Evolutionary conservation across 2,329 filamentous ascomycete species (phyloP).

Genomic region (Colletotrichum aenigma): DNA sequence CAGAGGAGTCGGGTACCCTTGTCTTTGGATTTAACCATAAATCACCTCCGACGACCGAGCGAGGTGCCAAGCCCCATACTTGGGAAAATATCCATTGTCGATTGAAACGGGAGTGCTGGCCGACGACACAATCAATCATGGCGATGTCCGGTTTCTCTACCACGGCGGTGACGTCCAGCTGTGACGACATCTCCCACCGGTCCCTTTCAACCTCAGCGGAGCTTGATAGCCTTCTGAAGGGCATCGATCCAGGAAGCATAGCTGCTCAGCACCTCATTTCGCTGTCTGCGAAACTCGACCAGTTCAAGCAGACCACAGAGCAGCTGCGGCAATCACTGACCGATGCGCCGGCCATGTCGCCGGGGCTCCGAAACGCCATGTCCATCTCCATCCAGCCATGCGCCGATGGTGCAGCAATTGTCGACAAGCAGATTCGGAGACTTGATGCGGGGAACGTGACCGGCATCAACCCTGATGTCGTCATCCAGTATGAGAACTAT

Average conservation of each 20-base stretch:
- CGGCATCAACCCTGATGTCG: conserved; percentile 27
- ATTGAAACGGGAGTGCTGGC: neutral
- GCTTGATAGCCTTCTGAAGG: conserved; percentile 29
- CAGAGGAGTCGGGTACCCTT: neutral
- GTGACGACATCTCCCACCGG: conserved; percentile 33
- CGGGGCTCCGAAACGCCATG: conserved; percentile 30
- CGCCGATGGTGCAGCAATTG: conserved; percentile 28
- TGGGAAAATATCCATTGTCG: neutral
- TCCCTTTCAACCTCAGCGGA: conserved; percentile 31
- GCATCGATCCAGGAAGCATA: conserved; percentile 13
- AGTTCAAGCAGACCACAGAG: conserved; percentile 27
- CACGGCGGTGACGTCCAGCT: conserved; percentile 34
- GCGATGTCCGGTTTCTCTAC: conserved; percentile 39
- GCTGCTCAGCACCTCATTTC: conserved; percentile 23
- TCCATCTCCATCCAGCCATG: conserved; percentile 31
- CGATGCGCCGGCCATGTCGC: conserved; percentile 29
- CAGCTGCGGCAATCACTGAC: conserved; percentile 30
- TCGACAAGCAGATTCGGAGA: conserved; percentile 38
- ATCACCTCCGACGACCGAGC: neutral
- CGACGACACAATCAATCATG: neutral
- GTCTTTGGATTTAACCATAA: conserved; percentile 10
- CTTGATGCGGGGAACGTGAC: conserved; percentile 28
- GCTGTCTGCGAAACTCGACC: conserved; percentile 27
- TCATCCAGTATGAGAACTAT: conserved; percentile 27
- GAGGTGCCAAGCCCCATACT: neutral